A percentile compares a stretch with the other conserved stretches of the same genome.
phyloP scores from a whole-genome alignment of 2,329 filamentous ascomycete genomes.

The Eutypella sp. region DNA sequence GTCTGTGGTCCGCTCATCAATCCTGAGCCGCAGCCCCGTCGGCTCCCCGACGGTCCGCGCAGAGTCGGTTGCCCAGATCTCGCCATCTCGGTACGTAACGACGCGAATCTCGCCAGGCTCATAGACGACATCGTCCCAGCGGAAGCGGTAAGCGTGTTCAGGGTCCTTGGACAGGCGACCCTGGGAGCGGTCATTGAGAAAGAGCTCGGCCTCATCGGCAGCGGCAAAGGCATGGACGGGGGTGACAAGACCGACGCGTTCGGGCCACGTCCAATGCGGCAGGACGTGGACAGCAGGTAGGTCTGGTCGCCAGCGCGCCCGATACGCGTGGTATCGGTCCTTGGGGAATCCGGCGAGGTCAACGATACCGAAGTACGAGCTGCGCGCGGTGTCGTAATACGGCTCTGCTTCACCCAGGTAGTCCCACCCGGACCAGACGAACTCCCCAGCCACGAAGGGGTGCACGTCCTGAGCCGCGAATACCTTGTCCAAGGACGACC shows the following conservation, averaged over 20 bases:
- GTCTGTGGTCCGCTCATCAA: too few species aligned
- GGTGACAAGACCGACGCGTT: constrained; percentile 39
- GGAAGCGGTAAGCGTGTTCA: constrained; percentile 39
- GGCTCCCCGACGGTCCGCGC: constrained; percentile 36
- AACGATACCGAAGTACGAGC: constrained; percentile 49
- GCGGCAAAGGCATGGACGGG: constrained; percentile 50
- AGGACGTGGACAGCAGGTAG: constrained; percentile 42
- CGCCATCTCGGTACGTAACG: constrained; percentile 41
- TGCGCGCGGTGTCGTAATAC: constrained; percentile 38
- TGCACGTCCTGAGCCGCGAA: constrained; percentile 43
- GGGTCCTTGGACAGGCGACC: constrained; percentile 31
- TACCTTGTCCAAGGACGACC: constrained; percentile 47
- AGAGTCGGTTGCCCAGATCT: constrained; percentile 38
- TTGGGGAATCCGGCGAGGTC: constrained; percentile 50
- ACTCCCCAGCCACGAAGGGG: constrained; percentile 48
- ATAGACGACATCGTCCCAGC: constrained; percentile 48
- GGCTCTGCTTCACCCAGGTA: constrained; percentile 47
- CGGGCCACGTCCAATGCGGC: constrained; percentile 51
- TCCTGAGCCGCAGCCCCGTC: constrained; percentile 29
- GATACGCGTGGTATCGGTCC: constrained; percentile 46
- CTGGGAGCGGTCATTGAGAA: constrained; percentile 43
- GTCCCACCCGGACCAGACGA: constrained; percentile 47
- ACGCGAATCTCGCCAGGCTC: constrained; percentile 42
- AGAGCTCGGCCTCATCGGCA: constrained; percentile 49
- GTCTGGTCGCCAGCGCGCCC: constrained; percentile 44